A percentile compares a stretch with the other conserved stretches of the same genome.
These are phyloP conservation scores for Torulaspora pretoriensis DNA, from an alignment of 1,139 yeast species.

Conservation along the genomic window DNA sequence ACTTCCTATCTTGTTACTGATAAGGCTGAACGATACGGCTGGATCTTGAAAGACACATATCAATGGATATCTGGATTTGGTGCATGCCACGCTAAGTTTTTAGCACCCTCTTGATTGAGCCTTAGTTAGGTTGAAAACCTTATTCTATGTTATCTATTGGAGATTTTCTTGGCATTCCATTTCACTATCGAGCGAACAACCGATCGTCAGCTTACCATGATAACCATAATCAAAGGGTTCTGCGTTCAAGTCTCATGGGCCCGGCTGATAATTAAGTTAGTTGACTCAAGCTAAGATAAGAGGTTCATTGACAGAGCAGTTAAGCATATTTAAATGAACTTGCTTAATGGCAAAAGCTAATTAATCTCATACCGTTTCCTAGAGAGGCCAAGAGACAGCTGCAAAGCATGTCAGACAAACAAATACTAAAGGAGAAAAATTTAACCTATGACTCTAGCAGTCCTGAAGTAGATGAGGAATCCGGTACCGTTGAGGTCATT, in stretches of 20 bases:
- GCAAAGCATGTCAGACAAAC: constrained; percentile 1
- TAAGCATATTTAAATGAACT: not conserved
- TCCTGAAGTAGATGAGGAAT: constrained; percentile 4
- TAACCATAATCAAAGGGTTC: not conserved
- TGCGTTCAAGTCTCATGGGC: not conserved
- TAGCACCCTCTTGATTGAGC: not conserved
- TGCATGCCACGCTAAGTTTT: not conserved
- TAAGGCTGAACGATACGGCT: not conserved
- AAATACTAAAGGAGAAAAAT: constrained; percentile 7
- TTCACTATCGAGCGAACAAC: not conserved
- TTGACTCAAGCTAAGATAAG: not conserved
- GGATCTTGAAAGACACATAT: not conserved
- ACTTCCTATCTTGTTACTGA: not conserved
- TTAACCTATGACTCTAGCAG: constrained; percentile 5
- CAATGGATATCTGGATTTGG: no score
- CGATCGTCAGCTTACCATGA: not conserved
- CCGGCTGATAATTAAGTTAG: not conserved
- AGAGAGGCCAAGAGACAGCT: not conserved
- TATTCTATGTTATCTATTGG: not conserved
- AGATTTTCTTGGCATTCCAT: not conserved
- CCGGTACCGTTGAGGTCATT: constrained; percentile 10
- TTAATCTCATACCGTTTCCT: not conserved
- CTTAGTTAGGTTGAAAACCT: not conserved
- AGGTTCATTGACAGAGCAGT: not conserved
- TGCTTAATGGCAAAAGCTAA: not conserved